Conservation (phyloP, 345 rosid species). For the Salix suchowensis region DNA sequence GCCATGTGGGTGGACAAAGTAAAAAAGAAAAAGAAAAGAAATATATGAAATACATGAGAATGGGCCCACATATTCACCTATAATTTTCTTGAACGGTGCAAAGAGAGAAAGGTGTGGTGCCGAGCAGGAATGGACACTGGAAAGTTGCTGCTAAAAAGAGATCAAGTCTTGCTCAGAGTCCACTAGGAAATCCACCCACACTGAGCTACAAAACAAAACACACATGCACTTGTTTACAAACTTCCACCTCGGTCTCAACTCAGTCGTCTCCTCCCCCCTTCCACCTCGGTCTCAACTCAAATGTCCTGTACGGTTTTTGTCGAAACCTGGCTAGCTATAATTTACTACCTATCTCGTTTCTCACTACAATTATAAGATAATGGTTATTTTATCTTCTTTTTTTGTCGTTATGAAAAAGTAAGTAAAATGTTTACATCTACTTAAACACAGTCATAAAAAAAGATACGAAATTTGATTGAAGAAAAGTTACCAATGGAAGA, state of each 20-base stretch:
- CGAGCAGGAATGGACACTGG: neutral
- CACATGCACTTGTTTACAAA: conserved; percentile 6
- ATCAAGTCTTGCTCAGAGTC: conserved; percentile 27
- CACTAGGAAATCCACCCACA: conserved; percentile 40
- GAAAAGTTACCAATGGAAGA: too few species aligned
- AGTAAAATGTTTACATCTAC: too few species aligned
- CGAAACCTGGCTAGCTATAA: too few species aligned
- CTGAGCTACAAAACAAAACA: conserved; percentile 40
- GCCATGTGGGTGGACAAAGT: too few species aligned
- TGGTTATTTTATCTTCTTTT: too few species aligned
- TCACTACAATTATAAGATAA: too few species aligned
- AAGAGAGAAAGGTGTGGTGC: neutral
- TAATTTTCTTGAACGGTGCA: neutral
- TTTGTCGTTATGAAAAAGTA: too few species aligned
- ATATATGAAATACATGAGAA: neutral
- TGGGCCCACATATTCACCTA: neutral
- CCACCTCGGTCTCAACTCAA: conserved; percentile 13
- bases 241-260: too few species aligned
- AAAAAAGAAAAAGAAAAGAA: too few species aligned
- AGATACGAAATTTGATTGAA: too few species aligned
- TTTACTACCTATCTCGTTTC: too few species aligned
- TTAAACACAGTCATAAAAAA: too few species aligned
- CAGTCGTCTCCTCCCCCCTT: neutral
- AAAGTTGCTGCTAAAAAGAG: conserved; percentile 14
- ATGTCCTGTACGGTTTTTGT: neutral